phyloP scores from a whole-genome alignment of 2,329 filamentous ascomycete genomes.

The Colletotrichum sp. region DNA sequence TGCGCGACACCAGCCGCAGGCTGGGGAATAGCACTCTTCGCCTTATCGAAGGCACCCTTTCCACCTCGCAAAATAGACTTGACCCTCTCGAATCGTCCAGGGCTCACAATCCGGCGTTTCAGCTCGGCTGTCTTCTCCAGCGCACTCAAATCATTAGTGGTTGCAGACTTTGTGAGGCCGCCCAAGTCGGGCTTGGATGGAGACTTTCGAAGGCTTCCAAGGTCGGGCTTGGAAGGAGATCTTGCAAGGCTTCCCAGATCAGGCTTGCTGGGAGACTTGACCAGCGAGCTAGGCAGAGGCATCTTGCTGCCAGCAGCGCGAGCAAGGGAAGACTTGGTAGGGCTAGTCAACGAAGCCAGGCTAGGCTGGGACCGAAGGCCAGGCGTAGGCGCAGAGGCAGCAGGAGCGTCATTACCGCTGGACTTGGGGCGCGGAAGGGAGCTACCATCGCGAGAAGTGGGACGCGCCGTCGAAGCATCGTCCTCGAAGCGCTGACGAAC shows the following conservation, averaged over 20 bases:
- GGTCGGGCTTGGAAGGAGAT: conserved; percentile 56
- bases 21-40: conserved; percentile 54
- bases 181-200: conserved; percentile 53
- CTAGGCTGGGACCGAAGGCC: conserved; percentile 52
- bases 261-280: conserved; percentile 21
- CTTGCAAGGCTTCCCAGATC: conserved; percentile 31
- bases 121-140: conserved; percentile 36
- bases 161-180: conserved; percentile 56
- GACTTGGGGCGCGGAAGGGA: conserved; percentile 56
- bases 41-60: conserved; percentile 41
- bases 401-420: conserved; percentile 40
- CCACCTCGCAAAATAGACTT: conserved; percentile 61
- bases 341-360: conserved; percentile 70
- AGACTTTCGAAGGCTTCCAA: conserved; percentile 49
- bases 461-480: conserved; percentile 71
- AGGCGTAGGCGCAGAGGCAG: neutral
- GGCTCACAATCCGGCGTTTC: conserved; percentile 48
- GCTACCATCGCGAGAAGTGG: conserved; percentile 57
- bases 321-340: conserved; percentile 77
- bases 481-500: conserved; percentile 70
- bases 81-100: conserved; percentile 58
- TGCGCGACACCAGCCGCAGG: conserved; percentile 44
- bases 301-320: conserved; percentile 62
- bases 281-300: conserved; percentile 52
- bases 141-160: conserved; percentile 47